Evolutionary conservation across 148 eudicot species (phyloP).

Genomic region (Beta vulgaris): DNA sequence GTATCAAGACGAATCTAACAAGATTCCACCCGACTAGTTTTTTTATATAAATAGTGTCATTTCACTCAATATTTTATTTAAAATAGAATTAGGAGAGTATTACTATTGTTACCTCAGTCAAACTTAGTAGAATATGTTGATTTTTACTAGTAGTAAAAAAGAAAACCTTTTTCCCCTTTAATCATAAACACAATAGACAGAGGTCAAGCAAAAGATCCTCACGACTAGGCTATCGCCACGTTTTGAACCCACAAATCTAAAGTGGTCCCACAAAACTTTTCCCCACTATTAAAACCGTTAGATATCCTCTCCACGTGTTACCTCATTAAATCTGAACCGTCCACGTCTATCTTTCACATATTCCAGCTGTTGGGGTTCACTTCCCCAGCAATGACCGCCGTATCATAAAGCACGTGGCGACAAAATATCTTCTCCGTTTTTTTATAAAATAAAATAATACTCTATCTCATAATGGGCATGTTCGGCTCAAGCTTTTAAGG

Average conservation of each 20-base stretch:
- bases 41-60: too few relatives aligned
- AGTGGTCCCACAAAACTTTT: constrained; percentile 22
- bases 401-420: constrained; percentile 22
- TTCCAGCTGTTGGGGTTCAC: constrained; percentile 27
- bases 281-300: constrained; percentile 1
- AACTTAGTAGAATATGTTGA: too few relatives aligned
- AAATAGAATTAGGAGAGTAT: too few relatives aligned
- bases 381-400: constrained; percentile 37
- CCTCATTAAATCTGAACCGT: constrained; percentile 24
- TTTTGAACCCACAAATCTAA: constrained; percentile 22
- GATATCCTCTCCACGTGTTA: constrained; percentile 27
- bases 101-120: too few relatives aligned
- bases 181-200: constrained; percentile 4
- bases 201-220: constrained; percentile 21
- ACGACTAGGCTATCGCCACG: constrained; percentile 32
- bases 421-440: too few relatives aligned
- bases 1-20: too few relatives aligned
- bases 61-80: too few relatives aligned
- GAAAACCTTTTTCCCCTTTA: too few relatives aligned
- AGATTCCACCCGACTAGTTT: too few relatives aligned
- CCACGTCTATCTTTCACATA: constrained; percentile 14
- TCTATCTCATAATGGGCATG: too few relatives aligned
- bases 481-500: too few relatives aligned
- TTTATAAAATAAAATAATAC: not conserved
- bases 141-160: too few relatives aligned